Evolutionary conservation across 345 rosid species (phyloP).

Genomic region (Eucalyptus marginata): DNA sequence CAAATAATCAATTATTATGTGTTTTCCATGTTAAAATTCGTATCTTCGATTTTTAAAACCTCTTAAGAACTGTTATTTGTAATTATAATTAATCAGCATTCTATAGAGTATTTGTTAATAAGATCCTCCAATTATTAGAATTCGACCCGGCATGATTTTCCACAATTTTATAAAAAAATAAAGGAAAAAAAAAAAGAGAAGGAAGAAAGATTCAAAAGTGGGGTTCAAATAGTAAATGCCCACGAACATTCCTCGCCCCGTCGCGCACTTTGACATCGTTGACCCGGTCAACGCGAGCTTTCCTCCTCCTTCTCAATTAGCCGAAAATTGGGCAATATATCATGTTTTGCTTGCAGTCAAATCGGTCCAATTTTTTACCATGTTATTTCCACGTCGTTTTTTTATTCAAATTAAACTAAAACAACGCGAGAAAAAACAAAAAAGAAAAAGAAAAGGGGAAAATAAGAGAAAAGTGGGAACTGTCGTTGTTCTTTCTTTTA

Average conservation of each 20-base stretch:
- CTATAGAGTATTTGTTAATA: background rate
- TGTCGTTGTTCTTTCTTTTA: background rate
- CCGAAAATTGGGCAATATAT: too few relatives aligned
- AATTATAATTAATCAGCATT: background rate
- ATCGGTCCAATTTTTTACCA: too few relatives aligned
- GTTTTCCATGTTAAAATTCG: too few relatives aligned
- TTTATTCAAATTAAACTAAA: too few relatives aligned
- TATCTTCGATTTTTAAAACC: background rate
- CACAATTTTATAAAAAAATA: background rate
- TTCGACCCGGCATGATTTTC: background rate
- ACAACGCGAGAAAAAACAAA: too few relatives aligned
- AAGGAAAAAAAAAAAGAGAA: background rate
- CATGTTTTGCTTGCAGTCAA: too few relatives aligned
- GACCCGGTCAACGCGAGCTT: background rate
- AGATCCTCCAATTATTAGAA: background rate
- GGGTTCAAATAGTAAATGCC: background rate
- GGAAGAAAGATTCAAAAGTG: background rate
- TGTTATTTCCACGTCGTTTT: too few relatives aligned
- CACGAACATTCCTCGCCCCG: background rate
- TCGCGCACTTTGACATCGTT: background rate
- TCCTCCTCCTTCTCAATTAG: too few relatives aligned
- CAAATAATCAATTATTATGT: background rate
- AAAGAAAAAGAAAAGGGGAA: too few relatives aligned
- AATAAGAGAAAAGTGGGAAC: too few relatives aligned
- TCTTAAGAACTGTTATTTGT: background rate